phyloP scores from a whole-genome alignment of 73 alveolate genomes.

The Paramecium pentaurelia region DNA sequence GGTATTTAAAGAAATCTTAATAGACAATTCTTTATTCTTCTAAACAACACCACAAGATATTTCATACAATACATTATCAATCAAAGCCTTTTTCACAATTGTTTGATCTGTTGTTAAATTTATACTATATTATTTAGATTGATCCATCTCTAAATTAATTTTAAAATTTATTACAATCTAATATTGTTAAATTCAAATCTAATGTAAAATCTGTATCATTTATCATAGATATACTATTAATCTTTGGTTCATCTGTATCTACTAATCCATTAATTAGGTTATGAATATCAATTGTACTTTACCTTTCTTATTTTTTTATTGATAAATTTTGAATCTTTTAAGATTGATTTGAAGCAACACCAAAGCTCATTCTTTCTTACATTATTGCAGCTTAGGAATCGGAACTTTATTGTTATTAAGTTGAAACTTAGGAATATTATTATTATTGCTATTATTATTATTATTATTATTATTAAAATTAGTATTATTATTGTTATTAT shows the following conservation, averaged over 20 bases:
- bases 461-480: not conserved
- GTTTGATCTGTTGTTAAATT: conserved; percentile 37
- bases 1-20: not conserved
- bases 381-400: not conserved
- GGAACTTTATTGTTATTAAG: not conserved
- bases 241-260: not conserved
- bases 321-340: not conserved
- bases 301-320: not conserved
- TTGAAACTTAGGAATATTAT: not conserved
- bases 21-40: not conserved
- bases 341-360: not conserved
- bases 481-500: not conserved
- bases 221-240: conserved; percentile 27
- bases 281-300: conserved; percentile 18
- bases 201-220: conserved; percentile 26
- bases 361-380: conserved; percentile 27
- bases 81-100: not conserved
- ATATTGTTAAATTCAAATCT: conserved; percentile 33
- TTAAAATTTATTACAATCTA: not conserved
- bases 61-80: not conserved
- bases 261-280: conserved; percentile 10
- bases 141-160: not conserved
- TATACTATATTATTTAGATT: not conserved
- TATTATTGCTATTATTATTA: not conserved
- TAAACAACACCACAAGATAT: conserved; percentile 1